phyloP scores from a whole-genome alignment of 2,329 filamentous ascomycete genomes.

The Paramyrothecium sp. region DNA sequence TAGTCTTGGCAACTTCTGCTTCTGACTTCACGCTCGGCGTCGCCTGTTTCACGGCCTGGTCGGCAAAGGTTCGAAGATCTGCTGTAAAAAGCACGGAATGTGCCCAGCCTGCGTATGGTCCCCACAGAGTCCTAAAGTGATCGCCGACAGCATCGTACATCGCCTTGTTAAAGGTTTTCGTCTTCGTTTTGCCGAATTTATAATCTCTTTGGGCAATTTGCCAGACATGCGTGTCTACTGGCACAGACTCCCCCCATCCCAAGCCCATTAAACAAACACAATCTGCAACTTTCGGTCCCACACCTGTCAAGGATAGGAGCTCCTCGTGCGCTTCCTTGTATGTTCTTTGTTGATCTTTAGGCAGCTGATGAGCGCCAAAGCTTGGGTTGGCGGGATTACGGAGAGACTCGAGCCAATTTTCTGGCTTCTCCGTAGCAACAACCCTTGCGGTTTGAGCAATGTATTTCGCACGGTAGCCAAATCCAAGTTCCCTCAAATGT shows the following conservation, averaged over 20 bases:
- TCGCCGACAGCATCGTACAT: slow-evolving; percentile 90
- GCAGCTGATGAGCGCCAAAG: slow-evolving; percentile 43
- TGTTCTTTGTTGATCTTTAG: slow-evolving; percentile 51
- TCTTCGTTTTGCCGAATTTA: slow-evolving; percentile 83
- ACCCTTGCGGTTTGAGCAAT: slow-evolving; percentile 82
- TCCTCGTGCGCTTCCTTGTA: slow-evolving; percentile 81
- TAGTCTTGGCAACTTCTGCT: slow-evolving; percentile 13
- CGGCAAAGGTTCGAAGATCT: slow-evolving; percentile 81
- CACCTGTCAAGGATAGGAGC: slow-evolving; percentile 77
- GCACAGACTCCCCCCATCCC: slow-evolving; percentile 92
- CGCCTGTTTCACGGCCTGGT: slow-evolving; percentile 40
- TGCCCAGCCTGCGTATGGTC: slow-evolving; percentile 92
- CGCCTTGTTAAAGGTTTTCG: slow-evolving; percentile 79
- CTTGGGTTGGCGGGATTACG: slow-evolving; percentile 73
- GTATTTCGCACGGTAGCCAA: slow-evolving; percentile 93
- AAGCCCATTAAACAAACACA: slow-evolving; percentile 96
- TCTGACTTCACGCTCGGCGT: slow-evolving; percentile 13
- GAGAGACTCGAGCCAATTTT: slow-evolving; percentile 74
- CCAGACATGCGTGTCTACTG: slow-evolving; percentile 98
- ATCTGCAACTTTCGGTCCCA: slow-evolving; percentile 95
- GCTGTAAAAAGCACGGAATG: slow-evolving; percentile 96
- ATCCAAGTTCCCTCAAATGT: slow-evolving; percentile 78
- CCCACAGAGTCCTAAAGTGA: slow-evolving; percentile 88
- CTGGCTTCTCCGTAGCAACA: slow-evolving; percentile 64
- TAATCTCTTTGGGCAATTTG: slow-evolving; percentile 97